A percentile compares a stretch with the other conserved stretches of the same genome.
phyloP scores from a whole-genome alignment of 352 stramenopile species.

The Globisporangium sylvaticum region DNA sequence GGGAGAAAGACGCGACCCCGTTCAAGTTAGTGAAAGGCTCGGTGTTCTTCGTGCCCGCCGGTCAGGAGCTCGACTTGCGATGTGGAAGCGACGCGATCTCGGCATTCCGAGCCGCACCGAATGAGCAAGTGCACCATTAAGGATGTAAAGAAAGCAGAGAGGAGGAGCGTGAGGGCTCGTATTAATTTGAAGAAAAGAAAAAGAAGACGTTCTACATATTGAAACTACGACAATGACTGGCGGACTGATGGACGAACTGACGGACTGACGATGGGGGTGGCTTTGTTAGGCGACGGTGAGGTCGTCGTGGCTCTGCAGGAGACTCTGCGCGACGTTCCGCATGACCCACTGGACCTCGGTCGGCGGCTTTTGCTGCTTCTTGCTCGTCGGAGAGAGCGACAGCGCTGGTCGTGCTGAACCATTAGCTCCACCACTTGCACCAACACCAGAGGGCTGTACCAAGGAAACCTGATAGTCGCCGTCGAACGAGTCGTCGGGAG shows the following conservation, averaged over 20 bases:
- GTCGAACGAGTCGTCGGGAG: conserved; percentile 25
- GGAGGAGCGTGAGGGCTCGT: not conserved
- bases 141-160: not conserved
- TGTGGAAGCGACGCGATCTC: conserved; percentile 29
- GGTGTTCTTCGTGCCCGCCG: conserved; percentile 51
- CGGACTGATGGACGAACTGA: not conserved
- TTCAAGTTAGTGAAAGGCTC: conserved; percentile 24
- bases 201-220: conserved; percentile 6
- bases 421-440: not conserved
- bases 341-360: conserved; percentile 76
- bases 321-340: conserved; percentile 61
- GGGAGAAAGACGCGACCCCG: not conserved
- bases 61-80: conserved; percentile 38
- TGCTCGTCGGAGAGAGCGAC: conserved; percentile 16
- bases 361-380: conserved; percentile 23
- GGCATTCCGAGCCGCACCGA: conserved; percentile 49
- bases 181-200: conserved; percentile 10
- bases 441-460: not conserved
- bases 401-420: not conserved
- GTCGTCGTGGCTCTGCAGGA: conserved; percentile 57
- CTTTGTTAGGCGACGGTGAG: conserved; percentile 22
- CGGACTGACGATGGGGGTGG: not conserved
- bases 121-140: conserved; percentile 30
- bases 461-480: not conserved
- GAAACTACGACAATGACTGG: not conserved